Evolutionary conservation across 2,329 filamentous ascomycete genomes (phyloP).

Genomic region (Trichoderma semiorbis): DNA sequence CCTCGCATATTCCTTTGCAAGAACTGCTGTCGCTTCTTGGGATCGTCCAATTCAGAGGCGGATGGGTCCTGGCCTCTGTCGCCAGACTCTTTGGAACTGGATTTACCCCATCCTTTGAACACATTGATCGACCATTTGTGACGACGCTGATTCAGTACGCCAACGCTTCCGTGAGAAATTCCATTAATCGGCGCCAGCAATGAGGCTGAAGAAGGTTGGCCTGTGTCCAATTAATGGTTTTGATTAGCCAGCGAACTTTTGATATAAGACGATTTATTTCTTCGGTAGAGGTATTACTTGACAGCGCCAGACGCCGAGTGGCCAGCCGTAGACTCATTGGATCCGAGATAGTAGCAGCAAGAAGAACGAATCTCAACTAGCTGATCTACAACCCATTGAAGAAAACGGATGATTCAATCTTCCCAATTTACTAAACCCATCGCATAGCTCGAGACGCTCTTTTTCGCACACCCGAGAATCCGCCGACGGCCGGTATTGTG

Average conservation of each 20-base stretch:
- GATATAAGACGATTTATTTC: not conserved
- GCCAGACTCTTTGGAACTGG: slow-evolving; percentile 29
- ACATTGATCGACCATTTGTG: slow-evolving; percentile 43
- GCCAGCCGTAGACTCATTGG: slow-evolving; percentile 65
- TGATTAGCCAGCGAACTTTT: not conserved
- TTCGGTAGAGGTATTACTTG: slow-evolving; percentile 46
- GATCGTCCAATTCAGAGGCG: slow-evolving; percentile 39
- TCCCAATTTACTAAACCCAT: not conserved
- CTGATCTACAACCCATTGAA: not conserved
- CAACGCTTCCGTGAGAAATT: not conserved
- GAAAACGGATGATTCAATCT: slow-evolving; percentile 1
- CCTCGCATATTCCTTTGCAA: slow-evolving; percentile 39
- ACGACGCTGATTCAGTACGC: slow-evolving; percentile 34
- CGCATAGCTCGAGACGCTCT: not conserved
- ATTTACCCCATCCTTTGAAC: slow-evolving; percentile 37
- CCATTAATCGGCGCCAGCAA: not conserved
- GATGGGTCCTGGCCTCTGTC: slow-evolving; percentile 26
- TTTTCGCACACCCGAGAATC: slow-evolving; percentile 19
- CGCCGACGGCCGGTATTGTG: slow-evolving; percentile 13
- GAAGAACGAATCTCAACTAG: not conserved
- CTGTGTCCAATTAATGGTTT: not conserved
- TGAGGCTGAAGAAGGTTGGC: slow-evolving; percentile 2
- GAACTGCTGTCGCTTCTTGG: slow-evolving; percentile 41
- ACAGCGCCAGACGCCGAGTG: slow-evolving; percentile 56
- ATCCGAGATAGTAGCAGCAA: slow-evolving; percentile 22